phyloP scores from a whole-genome alignment of 208 protist genomes.

The Leishmania major region DNA sequence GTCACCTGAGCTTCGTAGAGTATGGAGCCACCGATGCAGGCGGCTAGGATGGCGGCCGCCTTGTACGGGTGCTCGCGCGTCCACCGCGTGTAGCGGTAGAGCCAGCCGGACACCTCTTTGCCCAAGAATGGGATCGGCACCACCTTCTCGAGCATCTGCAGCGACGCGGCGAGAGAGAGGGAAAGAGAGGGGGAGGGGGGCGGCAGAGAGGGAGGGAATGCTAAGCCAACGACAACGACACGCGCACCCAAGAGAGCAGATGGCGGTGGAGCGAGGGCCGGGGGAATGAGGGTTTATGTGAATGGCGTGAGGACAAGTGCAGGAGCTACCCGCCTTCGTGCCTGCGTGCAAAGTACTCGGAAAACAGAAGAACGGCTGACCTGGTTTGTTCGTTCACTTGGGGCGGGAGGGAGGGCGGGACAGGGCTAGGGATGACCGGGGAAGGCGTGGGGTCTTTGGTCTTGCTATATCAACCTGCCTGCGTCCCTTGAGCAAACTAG shows the following conservation, averaged over 20 bases:
- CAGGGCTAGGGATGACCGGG: not conserved
- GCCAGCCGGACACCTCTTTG: slow-evolving; percentile 76
- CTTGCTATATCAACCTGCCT: not conserved
- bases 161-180: too few species aligned
- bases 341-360: not conserved
- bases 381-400: not conserved
- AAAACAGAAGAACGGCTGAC: not conserved
- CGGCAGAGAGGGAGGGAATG: too few species aligned
- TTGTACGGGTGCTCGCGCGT: slow-evolving; percentile 64
- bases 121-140: slow-evolving; percentile 85
- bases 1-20: slow-evolving; percentile 83
- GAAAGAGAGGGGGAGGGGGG: too few species aligned
- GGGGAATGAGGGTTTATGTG: not conserved
- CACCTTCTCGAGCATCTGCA: slow-evolving; percentile 79
- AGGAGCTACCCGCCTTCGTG: too few species aligned
- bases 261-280: not conserved
- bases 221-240: not conserved
- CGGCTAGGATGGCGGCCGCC: slow-evolving; percentile 44
- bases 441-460: not conserved
- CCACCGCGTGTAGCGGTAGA: slow-evolving; percentile 82
- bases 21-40: slow-evolving; percentile 51
- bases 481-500: not conserved
- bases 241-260: not conserved
- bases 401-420: not conserved
- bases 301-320: not conserved